Evolutionary conservation across 805 yeast genomes (phyloP).

Genomic region (Candida krabiensis): DNA sequence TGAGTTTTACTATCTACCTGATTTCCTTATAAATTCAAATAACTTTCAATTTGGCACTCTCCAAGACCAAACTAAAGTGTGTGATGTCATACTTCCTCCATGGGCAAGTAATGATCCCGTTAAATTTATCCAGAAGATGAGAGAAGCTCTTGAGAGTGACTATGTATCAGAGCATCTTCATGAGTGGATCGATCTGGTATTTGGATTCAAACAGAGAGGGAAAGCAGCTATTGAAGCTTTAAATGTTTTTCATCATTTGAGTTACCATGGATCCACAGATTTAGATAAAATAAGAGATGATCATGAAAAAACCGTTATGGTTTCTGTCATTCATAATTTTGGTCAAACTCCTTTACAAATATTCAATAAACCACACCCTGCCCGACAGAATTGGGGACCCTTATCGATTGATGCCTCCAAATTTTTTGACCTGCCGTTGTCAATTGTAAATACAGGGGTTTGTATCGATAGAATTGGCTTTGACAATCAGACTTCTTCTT

Average conservation of each 20-base stretch:
- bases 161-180: conserved; percentile 76
- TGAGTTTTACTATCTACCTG: conserved; percentile 82
- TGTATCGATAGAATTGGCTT: conserved; percentile 44
- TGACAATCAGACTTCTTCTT: conserved; percentile 40
- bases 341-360: conserved; percentile 86
- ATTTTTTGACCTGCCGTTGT: conserved; percentile 35
- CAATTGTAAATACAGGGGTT: conserved; percentile 44
- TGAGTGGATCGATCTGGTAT: conserved; percentile 82
- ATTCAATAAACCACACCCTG: conserved; percentile 67
- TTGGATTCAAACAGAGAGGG: conserved; percentile 81
- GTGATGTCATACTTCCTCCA: conserved; percentile 70
- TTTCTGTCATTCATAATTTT: conserved; percentile 86
- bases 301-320: conserved; percentile 69
- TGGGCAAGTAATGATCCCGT: conserved; percentile 84
- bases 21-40: conserved; percentile 66
- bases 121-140: conserved; percentile 68
- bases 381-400: conserved; percentile 38
- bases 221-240: conserved; percentile 60
- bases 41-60: conserved; percentile 66
- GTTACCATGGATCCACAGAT: conserved; percentile 83
- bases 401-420: conserved; percentile 36
- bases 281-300: conserved; percentile 73
- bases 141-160: conserved; percentile 82
- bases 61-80: conserved; percentile 57
- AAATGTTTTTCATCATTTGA: conserved; percentile 81